Base-by-base conservation (phyloP, 495 filamentous ascomycete species). In the Podospora australis region DNA sequence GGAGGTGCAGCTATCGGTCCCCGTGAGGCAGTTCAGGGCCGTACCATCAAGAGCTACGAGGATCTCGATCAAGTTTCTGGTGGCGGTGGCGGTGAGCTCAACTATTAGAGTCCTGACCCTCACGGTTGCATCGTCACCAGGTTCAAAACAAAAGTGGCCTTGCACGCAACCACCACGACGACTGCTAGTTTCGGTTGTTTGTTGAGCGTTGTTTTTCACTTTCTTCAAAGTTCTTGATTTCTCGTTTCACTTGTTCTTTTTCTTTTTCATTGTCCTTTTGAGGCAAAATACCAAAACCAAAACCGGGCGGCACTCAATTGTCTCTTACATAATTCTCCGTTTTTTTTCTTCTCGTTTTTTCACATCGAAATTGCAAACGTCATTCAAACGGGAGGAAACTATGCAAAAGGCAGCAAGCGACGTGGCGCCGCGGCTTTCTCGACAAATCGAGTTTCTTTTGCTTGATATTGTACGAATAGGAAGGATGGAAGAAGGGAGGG, bases 11-110 rank as follows among this genome's bases (percentile, higher is more conserved):
- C 83, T 1, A 80, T 90, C 52, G 86, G 85, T 2, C 89, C 90
- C 2, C 71, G 84, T 13, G 88, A 94, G 67, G 87, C 90, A 1
- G 87, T 95, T 2, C 84, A 90, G 53, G 92, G 94, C 3, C 78
- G 92, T 38, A 95, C 85, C 34, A 60, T 98, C 26, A 95, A 92
- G 75, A 94, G 87, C 64, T 98, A 98, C 65, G 94, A 97, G 66
- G 92, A 98, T 67, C 70, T 98, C 2, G 92, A 98, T 70, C 91
- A 92, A 13, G 74, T 78, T 24, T 72, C 74, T 11, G 74, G 74
- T 13, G 74, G 73, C 35, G 78, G 68, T 13, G 76, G 77, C n/a
- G 73, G 74, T 10, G 80, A 82, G 61, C 62, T 83, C 24, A 81
- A 83, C 63, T 83, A 83, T 61, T 83, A 16, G 57, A 52, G 28